These are phyloP conservation scores for Castanea mollissima DNA, from an alignment of 306 rosid genomes.

Conservation along the genomic window DNA sequence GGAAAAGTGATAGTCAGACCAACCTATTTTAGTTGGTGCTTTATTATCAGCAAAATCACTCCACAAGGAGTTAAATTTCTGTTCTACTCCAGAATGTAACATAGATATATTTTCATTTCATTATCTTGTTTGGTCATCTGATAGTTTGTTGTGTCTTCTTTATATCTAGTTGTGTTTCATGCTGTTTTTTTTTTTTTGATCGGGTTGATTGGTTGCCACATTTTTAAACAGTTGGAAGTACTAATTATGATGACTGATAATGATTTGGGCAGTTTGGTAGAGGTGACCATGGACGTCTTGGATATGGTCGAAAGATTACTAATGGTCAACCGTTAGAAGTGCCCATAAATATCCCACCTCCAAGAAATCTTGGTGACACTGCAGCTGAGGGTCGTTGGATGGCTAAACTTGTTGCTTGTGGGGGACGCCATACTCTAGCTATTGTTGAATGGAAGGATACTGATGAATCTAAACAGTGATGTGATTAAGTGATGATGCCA, in stretches of 20 bases:
- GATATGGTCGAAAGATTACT: constrained; percentile 91
- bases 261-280: constrained; percentile 72
- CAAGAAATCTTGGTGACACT: constrained; percentile 22
- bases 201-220: not conserved
- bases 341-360: constrained; percentile 63
- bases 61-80: no score
- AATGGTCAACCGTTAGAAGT: constrained; percentile 97
- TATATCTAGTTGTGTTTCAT: not conserved
- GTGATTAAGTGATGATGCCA: not conserved
- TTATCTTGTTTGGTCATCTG: no score
- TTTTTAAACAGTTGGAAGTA: not conserved
- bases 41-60: no score
- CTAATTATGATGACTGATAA: not conserved
- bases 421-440: constrained; percentile 97
- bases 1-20: no score
- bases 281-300: constrained; percentile 98
- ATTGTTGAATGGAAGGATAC: constrained; percentile 58
- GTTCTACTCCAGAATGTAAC: no score
- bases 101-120: no score
- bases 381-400: constrained; percentile 60
- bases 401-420: constrained; percentile 83
- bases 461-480: constrained; percentile 39
- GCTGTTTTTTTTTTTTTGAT: not conserved
- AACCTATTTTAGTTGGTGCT: no score
- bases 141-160: not conserved